Conservation (phyloP, 495 filamentous ascomycete genomes). For the Filosporella fistucella region DNA sequence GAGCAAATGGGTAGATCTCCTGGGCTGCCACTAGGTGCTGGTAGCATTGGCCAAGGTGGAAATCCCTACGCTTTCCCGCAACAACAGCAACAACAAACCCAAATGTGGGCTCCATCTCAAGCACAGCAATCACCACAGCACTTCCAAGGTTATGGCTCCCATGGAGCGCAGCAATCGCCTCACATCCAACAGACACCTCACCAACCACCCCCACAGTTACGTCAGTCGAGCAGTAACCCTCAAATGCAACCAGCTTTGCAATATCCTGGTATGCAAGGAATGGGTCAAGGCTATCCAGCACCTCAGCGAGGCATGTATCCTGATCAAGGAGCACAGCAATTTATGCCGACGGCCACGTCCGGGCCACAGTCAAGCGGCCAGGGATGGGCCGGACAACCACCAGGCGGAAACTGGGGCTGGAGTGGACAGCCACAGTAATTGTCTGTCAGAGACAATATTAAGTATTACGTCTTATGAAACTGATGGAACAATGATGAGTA, state of each 20-base stretch:
- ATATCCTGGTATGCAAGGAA: slow-evolving; percentile 55
- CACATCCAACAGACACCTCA: slow-evolving; percentile 45
- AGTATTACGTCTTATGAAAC: slow-evolving; percentile 19
- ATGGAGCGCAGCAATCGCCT: slow-evolving; percentile 23
- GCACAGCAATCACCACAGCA: slow-evolving; percentile 22
- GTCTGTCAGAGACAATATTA: not conserved
- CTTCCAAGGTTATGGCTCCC: slow-evolving; percentile 18
- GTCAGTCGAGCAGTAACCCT: slow-evolving; percentile 52
- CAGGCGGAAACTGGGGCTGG: slow-evolving; percentile 24
- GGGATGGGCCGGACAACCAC: slow-evolving; percentile 36
- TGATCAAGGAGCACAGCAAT: slow-evolving; percentile 57
- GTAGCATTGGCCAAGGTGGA: slow-evolving; percentile 15
- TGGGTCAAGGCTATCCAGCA: slow-evolving; percentile 47
- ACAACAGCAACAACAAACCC: slow-evolving; percentile 20
- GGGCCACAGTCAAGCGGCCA: slow-evolving; percentile 39
- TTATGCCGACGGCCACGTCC: slow-evolving; percentile 46
- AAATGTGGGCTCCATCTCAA: slow-evolving; percentile 28
- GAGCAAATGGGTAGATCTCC: slow-evolving; percentile 25
- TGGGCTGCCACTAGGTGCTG: slow-evolving; percentile 14
- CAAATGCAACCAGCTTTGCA: slow-evolving; percentile 57
- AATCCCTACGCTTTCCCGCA: slow-evolving; percentile 21
- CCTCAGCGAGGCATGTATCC: slow-evolving; percentile 52
- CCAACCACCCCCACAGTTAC: slow-evolving; percentile 56
- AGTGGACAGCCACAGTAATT: slow-evolving; percentile 22
- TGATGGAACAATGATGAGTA: slow-evolving; percentile 20